These are phyloP conservation scores for Royoungia palumana DNA, from an alignment of 768 basidiomycete species.

Conservation along the genomic window DNA sequence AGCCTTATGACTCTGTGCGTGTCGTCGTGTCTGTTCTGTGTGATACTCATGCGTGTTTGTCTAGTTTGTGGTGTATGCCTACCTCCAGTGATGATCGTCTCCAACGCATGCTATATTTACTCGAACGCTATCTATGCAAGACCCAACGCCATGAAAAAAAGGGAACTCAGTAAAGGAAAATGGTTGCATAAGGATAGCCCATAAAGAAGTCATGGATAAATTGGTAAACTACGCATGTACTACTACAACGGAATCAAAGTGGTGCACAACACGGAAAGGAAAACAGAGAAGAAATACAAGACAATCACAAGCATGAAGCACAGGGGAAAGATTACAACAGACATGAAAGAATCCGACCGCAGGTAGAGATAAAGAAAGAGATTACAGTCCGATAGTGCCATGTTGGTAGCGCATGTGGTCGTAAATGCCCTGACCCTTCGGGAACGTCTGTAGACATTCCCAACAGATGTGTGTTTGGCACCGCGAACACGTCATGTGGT, in stretches of 20 bases:
- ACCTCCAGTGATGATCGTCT: slow-evolving; percentile 17
- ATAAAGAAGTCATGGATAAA: slow-evolving; percentile 19
- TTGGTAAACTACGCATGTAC: not conserved
- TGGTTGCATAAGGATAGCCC: slow-evolving; percentile 24
- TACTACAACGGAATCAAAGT: not conserved
- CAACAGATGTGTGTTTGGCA: slow-evolving; percentile 81
- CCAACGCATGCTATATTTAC: slow-evolving; percentile 17
- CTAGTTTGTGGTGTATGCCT: slow-evolving; percentile 43
- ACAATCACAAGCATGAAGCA: slow-evolving; percentile 5
- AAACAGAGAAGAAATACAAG: not conserved
- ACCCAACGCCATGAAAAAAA: not conserved
- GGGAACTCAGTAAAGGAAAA: not conserved
- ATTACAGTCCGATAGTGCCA: slow-evolving; percentile 54
- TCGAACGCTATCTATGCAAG: slow-evolving; percentile 10
- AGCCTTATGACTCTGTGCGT: slow-evolving; percentile 55
- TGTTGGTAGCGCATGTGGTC: slow-evolving; percentile 69
- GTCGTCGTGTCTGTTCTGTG: too few relatives aligned
- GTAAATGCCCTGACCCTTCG: slow-evolving; percentile 67
- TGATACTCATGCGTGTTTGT: not conserved
- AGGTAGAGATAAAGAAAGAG: not conserved
- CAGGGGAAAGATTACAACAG: not conserved
- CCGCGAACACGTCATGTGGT: slow-evolving; percentile 76
- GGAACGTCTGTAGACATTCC: slow-evolving; percentile 73
- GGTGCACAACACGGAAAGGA: slow-evolving; percentile 9
- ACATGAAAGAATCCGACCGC: not conserved